Evolutionary conservation across 2,329 filamentous ascomycete genomes (phyloP).

Genomic region (Chalaropsis ovoidea): DNA sequence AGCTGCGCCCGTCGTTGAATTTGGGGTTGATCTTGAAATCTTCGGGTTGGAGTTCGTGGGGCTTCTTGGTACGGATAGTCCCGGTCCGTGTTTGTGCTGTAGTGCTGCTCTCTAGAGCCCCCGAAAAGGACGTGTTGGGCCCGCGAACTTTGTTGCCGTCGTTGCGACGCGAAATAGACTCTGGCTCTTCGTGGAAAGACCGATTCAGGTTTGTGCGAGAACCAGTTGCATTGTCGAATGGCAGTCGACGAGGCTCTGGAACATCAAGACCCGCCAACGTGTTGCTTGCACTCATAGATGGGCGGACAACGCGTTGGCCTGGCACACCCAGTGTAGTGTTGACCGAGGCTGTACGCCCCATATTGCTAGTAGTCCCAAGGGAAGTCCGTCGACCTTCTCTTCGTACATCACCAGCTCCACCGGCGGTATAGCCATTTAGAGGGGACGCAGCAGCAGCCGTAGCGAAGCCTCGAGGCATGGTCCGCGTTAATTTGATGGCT

Average conservation of each 20-base stretch:
- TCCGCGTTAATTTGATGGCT: background rate
- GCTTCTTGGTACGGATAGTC: conserved; percentile 17
- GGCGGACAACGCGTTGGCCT: background rate
- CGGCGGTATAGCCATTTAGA: background rate
- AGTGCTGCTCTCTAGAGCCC: background rate
- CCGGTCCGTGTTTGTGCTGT: background rate
- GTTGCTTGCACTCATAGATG: background rate
- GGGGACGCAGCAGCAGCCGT: background rate
- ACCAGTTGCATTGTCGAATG: conserved; percentile 13
- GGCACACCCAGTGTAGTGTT: background rate
- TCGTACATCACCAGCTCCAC: background rate
- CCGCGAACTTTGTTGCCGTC: background rate
- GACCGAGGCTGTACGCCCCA: background rate
- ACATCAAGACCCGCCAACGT: conserved; percentile 20
- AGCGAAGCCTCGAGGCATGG: background rate
- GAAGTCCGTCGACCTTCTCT: background rate
- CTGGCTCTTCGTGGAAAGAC: conserved; percentile 19
- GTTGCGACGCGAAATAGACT: conserved; percentile 1
- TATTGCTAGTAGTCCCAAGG: background rate
- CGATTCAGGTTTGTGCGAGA: background rate
- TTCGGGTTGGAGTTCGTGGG: conserved; percentile 48
- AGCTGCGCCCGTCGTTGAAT: conserved; percentile 59
- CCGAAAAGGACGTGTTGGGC: conserved; percentile 14
- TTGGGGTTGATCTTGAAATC: conserved; percentile 77
- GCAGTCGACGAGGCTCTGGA: conserved; percentile 20